phyloP scores from a whole-genome alignment of 2,329 filamentous ascomycete species.

The Diplodia mutila region DNA sequence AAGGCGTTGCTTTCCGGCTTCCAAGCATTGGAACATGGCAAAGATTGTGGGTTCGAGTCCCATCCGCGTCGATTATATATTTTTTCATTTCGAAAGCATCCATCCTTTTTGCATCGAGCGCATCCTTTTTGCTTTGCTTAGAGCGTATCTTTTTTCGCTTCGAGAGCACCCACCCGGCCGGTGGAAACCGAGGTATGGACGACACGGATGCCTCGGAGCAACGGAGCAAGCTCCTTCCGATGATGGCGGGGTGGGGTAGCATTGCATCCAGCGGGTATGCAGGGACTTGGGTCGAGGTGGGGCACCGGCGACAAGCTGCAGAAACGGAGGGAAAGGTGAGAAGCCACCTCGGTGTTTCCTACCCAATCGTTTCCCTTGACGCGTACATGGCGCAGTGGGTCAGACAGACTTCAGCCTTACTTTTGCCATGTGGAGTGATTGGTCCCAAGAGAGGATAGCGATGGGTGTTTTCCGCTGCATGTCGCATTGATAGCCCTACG shows the following conservation, averaged over 20 bases:
- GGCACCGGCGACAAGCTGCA: not conserved
- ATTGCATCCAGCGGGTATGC: constrained; percentile 7
- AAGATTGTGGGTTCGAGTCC: constrained; percentile 27
- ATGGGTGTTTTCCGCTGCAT: not conserved
- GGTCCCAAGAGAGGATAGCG: not conserved
- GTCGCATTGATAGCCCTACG: not conserved
- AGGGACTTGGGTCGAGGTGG: not conserved
- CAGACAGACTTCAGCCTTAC: constrained; percentile 6
- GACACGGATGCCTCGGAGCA: not conserved
- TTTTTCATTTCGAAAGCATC: not conserved
- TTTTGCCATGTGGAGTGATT: not conserved
- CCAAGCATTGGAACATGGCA: constrained; percentile 22
- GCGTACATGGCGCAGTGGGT: not conserved
- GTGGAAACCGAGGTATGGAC: too few relatives aligned
- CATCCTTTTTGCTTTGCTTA: not conserved
- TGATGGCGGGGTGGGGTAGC: constrained; percentile 2
- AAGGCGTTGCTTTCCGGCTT: constrained; percentile 30
- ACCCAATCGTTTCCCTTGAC: not conserved
- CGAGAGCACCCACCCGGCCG: too few relatives aligned
- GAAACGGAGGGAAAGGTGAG: not conserved
- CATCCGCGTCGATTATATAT: constrained; percentile 21
- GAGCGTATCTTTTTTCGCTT: too few relatives aligned
- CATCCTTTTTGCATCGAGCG: not conserved
- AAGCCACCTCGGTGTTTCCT: too few relatives aligned
- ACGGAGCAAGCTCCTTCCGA: not conserved